Base-by-base conservation (phyloP, 805 yeast genomes). In the Starmerella apicola region DNA sequence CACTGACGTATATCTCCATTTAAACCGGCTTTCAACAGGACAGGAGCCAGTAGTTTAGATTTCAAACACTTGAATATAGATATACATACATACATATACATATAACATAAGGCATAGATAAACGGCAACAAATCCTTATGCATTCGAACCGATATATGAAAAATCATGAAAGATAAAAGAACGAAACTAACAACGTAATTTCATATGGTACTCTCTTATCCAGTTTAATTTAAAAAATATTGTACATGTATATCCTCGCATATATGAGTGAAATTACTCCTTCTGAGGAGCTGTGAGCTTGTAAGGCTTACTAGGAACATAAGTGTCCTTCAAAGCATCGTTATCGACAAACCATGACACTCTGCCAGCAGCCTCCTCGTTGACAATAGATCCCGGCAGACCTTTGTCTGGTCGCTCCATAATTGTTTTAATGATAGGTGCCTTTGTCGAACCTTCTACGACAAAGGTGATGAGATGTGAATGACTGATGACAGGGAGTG, bases 351-450 rank as follows among this genome's bases (percentile, higher is more conserved):
- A 88, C 98, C 98, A 88, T 6, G 86, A 74, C 4, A 88, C 95
- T 61, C 81, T 79, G 13, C 96, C 96, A 1, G 94, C 95, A n/a
- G 95, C 94, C 23, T 82, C 81, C 61, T 85, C 96, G 57, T 86
- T 86, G 40, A 88, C 95, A 43, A 88, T 79, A 44, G 91, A 77
- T 45, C 91, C 81, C 27, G 98, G 98, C 44, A 88, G 70, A 1
- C 95, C 95, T 65, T 85, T 85, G 57, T 91, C 97, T 3, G 96
- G 96, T 56, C 95, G 74, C 64, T 88, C 97, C 84, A 88, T 81
- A 42, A 88, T 86, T 10, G 79, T 81, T 56, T 83, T 78, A 56
- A 88, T 72, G 38, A 88, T 78, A 3, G 94, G 94, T 3, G 95
- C 95, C 62, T 88, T 88, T 19, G 94, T 83, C 33, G 86, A 75